Conservation (phyloP, 495 filamentous ascomycete genomes). For the Podospora anserina region DNA sequence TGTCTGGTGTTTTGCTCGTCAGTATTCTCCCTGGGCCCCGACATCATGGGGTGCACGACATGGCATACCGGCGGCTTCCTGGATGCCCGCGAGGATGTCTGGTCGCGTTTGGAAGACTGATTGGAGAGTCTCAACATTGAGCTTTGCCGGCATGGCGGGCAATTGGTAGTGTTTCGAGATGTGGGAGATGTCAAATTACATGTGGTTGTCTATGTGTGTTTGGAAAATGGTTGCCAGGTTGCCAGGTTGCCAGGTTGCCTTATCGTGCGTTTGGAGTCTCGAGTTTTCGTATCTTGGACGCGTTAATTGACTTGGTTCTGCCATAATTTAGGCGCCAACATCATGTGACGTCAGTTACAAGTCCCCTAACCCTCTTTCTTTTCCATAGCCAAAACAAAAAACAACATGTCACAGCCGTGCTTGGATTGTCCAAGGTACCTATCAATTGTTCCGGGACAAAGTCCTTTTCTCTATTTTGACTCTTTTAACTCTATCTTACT, state of each 20-base stretch:
- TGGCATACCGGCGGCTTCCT: constrained; percentile 43
- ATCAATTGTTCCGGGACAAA: background rate
- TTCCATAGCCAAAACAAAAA: background rate
- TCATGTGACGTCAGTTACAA: constrained; percentile 10
- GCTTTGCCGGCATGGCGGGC: constrained; percentile 39
- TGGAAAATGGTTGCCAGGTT: background rate
- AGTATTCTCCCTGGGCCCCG: background rate
- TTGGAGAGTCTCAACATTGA: constrained; percentile 42
- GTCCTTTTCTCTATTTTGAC: background rate
- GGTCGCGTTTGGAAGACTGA: constrained; percentile 45
- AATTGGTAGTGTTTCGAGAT: background rate
- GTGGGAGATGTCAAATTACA: background rate
- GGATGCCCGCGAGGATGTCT: constrained; percentile 45
- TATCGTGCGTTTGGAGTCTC: background rate
- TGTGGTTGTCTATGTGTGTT: background rate
- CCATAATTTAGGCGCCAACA: background rate
- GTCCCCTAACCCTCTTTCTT: background rate
- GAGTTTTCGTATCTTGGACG: constrained; percentile 1
- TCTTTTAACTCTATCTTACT: background rate
- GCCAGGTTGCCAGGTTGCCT: background rate
- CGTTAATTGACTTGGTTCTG: background rate
- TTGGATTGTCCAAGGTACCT: no score
- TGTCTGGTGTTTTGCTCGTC: constrained; percentile 31
- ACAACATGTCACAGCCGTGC: background rate
- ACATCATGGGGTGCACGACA: no score